These are phyloP conservation scores for Lentinula lateritia DNA, from an alignment of 768 basidiomycete species.

Conservation along the genomic window DNA sequence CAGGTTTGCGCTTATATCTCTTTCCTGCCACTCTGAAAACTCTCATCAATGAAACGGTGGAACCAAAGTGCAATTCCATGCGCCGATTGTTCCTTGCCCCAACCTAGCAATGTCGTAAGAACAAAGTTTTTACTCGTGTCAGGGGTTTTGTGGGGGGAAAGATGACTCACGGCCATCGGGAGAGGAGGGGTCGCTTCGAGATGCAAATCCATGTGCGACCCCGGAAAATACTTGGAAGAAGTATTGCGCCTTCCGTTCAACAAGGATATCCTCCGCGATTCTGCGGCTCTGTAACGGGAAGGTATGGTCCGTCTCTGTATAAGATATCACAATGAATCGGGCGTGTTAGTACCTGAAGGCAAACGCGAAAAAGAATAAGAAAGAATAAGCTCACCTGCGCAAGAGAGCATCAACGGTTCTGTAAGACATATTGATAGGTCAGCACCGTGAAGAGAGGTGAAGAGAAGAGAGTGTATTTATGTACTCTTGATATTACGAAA, in stretches of 20 bases:
- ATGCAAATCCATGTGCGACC: conserved; percentile 42
- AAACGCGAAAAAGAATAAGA: background rate
- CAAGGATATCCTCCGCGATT: conserved; percentile 50
- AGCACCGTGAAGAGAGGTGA: background rate
- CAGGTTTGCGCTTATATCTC: background rate
- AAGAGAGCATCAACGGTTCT: conserved; percentile 53
- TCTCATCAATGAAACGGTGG: background rate
- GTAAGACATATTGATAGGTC: background rate
- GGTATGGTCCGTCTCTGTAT: conserved; percentile 43
- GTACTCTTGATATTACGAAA: conserved; percentile 43
- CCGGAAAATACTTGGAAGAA: conserved; percentile 55
- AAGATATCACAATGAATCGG: conserved; percentile 10
- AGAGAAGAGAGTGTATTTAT: conserved; percentile 11
- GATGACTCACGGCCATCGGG: conserved; percentile 30
- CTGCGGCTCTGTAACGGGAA: conserved; percentile 50
- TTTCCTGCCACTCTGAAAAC: background rate
- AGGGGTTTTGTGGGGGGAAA: background rate
- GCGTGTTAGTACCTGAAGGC: background rate
- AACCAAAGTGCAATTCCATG: conserved; percentile 29
- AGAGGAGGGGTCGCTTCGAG: conserved; percentile 37
- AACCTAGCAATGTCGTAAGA: conserved; percentile 28
- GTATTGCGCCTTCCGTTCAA: conserved; percentile 44
- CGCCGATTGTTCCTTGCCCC: conserved; percentile 58
- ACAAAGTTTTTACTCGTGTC: background rate
- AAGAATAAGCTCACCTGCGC: conserved; percentile 36